Evolutionary conservation across 805 yeast species (phyloP).

Genomic region (Tetrapisispora nanseiensis): DNA sequence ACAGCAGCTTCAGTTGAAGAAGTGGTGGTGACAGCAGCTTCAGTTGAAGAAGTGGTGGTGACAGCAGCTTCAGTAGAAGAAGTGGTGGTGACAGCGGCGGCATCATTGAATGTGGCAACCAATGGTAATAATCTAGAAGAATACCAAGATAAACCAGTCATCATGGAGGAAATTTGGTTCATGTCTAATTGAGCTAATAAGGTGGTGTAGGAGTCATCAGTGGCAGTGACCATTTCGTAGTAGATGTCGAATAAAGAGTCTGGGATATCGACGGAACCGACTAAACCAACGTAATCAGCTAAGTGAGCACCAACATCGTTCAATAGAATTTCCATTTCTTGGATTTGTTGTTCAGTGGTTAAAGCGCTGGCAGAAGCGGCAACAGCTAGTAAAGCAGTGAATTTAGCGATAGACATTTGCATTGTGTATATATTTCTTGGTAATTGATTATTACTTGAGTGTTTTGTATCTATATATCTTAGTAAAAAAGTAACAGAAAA

Average conservation of each 20-base stretch:
- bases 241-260: constrained; percentile 16
- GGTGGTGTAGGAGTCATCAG: constrained; percentile 27
- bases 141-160: constrained; percentile 31
- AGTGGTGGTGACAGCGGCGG: constrained; percentile 3
- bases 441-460: no score
- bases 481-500: no score
- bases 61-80: constrained; percentile 4
- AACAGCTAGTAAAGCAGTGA: constrained; percentile 11
- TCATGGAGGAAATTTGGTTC: constrained; percentile 18
- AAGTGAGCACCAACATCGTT: constrained; percentile 14
- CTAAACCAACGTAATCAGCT: constrained; percentile 10
- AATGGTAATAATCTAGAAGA: constrained; percentile 19
- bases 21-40: constrained; percentile 1
- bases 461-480: no score
- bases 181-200: constrained; percentile 9
- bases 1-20: not conserved
- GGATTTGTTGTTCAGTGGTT: constrained; percentile 11
- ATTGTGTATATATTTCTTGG: no score
- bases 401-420: not conserved
- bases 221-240: constrained; percentile 1
- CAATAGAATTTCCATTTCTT: constrained; percentile 16
- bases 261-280: constrained; percentile 14
- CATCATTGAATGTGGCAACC: not conserved
- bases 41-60: constrained; percentile 1
- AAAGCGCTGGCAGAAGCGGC: constrained; percentile 14